Base-by-base conservation (phyloP, 208 protist species). In the Crithidia bombi region DNA sequence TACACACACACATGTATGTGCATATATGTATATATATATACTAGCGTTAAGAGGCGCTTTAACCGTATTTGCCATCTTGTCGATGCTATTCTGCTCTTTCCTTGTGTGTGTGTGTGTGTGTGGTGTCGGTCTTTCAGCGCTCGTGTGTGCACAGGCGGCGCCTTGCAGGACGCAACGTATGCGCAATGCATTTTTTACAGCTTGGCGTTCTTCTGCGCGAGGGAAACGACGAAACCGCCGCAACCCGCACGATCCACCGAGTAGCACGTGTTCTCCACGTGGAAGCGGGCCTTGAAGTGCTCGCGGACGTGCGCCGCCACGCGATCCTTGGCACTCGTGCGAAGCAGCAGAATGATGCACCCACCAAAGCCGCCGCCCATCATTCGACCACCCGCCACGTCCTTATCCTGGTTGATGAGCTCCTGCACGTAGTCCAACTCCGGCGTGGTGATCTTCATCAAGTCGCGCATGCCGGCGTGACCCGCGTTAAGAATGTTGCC, bases 341-440 rank as follows among this genome's bases (percentile, higher is more conserved):
- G 75, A 15, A 93, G 71, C 4, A 93, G 78, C 65, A 87, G 63
- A 21, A 95, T 78, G 12, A 91, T 81, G 78, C 93, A 96, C 26
- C 93, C 93, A 38, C 93, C 93, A 74, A 97, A 97, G 39, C 93
- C 93, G 30, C 89, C 91, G 26, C 93, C 93, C 76, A 93, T 96
- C 89, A 97, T 85, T 43, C 91, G 86, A 23, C 85, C 83, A 15
- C 93, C 93, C 2, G 85, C 81, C 3, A 94, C 93, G 21, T 78
- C 83, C n/a, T 74, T 63, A 38, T 88, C 75, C 28, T 79, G 63
- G 68, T 85, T 83, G 55, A 92, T 78, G 2, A 79, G 68, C 51
- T 82, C 69, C 30, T 93, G 85, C 26, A 93, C 78, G 33, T 87
- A 81, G 75, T 97, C 91, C 5, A 96, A 73, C 79, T 98, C 89